These are phyloP conservation scores for Penicillium digitatum DNA, from an alignment of 2,329 filamentous ascomycete species.

Conservation along the genomic window DNA sequence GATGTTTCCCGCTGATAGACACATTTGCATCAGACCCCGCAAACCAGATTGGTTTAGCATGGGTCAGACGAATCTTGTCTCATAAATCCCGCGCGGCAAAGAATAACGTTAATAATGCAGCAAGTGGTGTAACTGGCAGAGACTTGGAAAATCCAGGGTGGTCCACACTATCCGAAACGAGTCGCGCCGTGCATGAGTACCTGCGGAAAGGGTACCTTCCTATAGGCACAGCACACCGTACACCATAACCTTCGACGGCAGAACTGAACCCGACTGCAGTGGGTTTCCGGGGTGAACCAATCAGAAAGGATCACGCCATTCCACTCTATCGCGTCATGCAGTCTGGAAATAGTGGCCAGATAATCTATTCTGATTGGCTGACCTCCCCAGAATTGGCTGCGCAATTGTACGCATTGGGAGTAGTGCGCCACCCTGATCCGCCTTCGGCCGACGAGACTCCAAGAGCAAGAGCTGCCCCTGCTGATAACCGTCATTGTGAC, in stretches of 20 bases:
- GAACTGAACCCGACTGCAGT: conserved; percentile 14
- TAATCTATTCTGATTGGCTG: conserved; percentile 22
- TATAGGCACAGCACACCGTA: background rate
- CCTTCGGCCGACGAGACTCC: conserved; percentile 18
- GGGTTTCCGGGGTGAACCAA: conserved; percentile 16
- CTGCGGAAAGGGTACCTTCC: conserved; percentile 4
- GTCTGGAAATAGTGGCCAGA: conserved; percentile 28
- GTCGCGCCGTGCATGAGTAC: background rate
- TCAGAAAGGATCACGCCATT: conserved; percentile 26
- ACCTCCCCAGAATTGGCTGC: conserved; percentile 23
- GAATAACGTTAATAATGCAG: conserved; percentile 1
- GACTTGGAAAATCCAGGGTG: background rate
- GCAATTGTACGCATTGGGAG: conserved; percentile 22
- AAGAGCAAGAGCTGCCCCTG: conserved; percentile 8
- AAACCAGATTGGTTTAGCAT: conserved; percentile 1
- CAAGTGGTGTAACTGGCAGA: background rate
- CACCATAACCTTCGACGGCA: background rate
- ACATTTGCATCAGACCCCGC: conserved; percentile 9
- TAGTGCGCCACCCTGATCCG: conserved; percentile 33
- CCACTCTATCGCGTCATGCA: conserved; percentile 34
- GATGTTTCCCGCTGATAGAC: conserved; percentile 7
- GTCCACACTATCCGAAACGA: conserved; percentile 6
- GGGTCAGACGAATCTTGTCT: conserved; percentile 13
- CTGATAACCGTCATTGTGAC: conserved; percentile 9
- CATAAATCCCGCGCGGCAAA: conserved; percentile 20